A percentile compares a stretch with the other conserved stretches of the same genome.
phyloP scores from a whole-genome alignment of 2,329 filamentous ascomycete genomes.

The Pseudogymnoascus verrucosus region DNA sequence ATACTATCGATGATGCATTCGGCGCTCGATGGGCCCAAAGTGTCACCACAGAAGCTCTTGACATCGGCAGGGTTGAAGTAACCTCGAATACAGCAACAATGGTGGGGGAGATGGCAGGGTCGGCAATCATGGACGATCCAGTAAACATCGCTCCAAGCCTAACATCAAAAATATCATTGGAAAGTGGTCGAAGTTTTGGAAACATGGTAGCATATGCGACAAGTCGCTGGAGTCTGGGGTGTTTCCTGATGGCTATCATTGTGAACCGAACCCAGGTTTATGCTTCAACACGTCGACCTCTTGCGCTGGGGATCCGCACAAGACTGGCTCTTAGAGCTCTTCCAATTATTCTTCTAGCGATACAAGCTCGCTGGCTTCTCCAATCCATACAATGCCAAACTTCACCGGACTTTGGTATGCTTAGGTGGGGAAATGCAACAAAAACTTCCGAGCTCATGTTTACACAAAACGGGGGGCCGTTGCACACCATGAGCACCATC shows the following conservation, averaged over 20 bases:
- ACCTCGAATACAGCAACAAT: slow-evolving; percentile 24
- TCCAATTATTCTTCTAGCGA: slow-evolving; percentile 61
- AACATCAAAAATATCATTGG: slow-evolving; percentile 45
- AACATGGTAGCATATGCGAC: slow-evolving; percentile 86
- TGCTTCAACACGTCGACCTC: slow-evolving; percentile 72
- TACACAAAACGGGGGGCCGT: slow-evolving; percentile 56
- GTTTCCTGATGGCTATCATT: slow-evolving; percentile 76
- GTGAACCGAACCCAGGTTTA: slow-evolving; percentile 92
- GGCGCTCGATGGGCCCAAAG: slow-evolving; percentile 47
- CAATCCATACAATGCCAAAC: slow-evolving; percentile 92
- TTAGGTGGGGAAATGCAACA: slow-evolving; percentile 61
- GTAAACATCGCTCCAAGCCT: slow-evolving; percentile 35
- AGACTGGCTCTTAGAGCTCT: slow-evolving; percentile 62
- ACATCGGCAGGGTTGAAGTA: slow-evolving; percentile 21
- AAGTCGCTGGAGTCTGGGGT: slow-evolving; percentile 85
- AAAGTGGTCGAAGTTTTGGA: slow-evolving; percentile 62
- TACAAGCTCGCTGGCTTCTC: slow-evolving; percentile 63
- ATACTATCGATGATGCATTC: slow-evolving; percentile 48
- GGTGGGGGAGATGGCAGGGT: slow-evolving; percentile 28
- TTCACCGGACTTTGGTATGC: slow-evolving; percentile 58
- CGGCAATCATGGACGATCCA: slow-evolving; percentile 28
- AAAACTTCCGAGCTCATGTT: slow-evolving; percentile 63
- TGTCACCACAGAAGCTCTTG: slow-evolving; percentile 48
- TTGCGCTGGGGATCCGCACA: slow-evolving; percentile 67
- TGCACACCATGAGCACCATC: slow-evolving; percentile 64